Percentiles rank a stretch among this genome's conserved stretches.
Evolutionary conservation across 1,284 basidiomycete genomes (phyloP).

Genomic region (Ganoderma resinaceum): DNA sequence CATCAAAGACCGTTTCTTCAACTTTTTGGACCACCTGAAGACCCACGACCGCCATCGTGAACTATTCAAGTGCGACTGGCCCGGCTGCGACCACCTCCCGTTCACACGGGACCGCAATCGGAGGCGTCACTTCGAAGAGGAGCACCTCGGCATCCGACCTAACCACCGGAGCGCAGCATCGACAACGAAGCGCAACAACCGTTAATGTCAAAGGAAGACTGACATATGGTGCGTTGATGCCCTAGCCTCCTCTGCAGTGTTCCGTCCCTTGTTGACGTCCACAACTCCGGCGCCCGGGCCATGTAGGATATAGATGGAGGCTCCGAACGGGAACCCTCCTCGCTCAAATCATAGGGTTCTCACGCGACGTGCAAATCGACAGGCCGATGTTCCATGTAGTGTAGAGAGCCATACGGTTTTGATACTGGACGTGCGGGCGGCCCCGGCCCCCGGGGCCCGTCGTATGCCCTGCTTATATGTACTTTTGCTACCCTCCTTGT

Average conservation of each 20-base stretch:
- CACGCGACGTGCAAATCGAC: neutral
- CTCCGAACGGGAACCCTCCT: slow-evolving; percentile 1
- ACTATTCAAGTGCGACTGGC: neutral
- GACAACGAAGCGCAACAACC: neutral
- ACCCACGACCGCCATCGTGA: neutral
- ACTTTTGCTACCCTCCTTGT: neutral
- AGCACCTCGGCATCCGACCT: neutral
- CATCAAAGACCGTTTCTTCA: neutral
- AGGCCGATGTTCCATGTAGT: neutral
- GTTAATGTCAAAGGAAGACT: neutral
- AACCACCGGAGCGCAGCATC: neutral
- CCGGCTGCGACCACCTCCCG: neutral
- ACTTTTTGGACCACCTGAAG: neutral
- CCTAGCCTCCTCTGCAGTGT: neutral
- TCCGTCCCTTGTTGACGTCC: too few relatives aligned
- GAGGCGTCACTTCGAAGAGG: neutral
- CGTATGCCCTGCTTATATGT: neutral
- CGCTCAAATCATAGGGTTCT: neutral
- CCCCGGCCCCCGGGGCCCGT: neutral
- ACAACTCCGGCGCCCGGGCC: too few relatives aligned
- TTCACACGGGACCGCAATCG: neutral
- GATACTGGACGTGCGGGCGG: too few relatives aligned
- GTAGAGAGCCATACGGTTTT: neutral
- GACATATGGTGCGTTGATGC: neutral
- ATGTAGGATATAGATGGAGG: neutral